A percentile compares a stretch with the other conserved stretches of the same genome.
These are phyloP conservation scores for Sporothrix globosa DNA, from an alignment of 2,329 filamentous ascomycete species.

Conservation along the genomic window DNA sequence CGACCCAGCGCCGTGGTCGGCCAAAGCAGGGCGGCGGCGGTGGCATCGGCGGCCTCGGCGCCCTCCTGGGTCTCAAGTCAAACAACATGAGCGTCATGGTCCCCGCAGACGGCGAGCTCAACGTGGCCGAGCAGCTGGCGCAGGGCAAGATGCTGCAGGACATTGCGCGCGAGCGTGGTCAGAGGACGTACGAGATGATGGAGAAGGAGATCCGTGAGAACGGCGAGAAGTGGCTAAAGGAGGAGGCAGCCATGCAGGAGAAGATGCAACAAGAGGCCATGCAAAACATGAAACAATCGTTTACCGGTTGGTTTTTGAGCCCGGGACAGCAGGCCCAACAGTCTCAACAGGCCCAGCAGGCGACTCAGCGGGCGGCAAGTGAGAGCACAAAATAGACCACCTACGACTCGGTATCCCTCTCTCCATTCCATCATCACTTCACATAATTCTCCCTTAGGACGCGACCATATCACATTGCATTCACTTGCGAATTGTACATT, in stretches of 20 bases:
- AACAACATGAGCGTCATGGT: slow-evolving; percentile 65
- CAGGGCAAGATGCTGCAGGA: slow-evolving; percentile 98
- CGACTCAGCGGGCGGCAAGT: slow-evolving; percentile 14
- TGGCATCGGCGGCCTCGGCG: slow-evolving; percentile 70
- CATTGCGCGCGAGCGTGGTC: slow-evolving; percentile 86
- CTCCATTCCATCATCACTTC: slow-evolving; percentile 7
- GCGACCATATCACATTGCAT: background rate
- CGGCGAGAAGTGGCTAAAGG: slow-evolving; percentile 92
- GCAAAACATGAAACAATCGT: slow-evolving; percentile 85
- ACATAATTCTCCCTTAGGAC: background rate
- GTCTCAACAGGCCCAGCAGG: background rate
- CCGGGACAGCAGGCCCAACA: slow-evolving; percentile 8
- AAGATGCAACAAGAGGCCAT: slow-evolving; percentile 87
- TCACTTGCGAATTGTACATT: slow-evolving; percentile 19
- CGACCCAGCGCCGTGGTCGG: slow-evolving; percentile 66
- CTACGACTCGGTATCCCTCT: background rate
- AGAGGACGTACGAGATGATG: slow-evolving; percentile 84
- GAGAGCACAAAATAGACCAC: background rate
- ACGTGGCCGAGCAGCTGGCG: slow-evolving; percentile 74
- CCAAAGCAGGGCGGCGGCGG: slow-evolving; percentile 51
- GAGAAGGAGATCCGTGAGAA: slow-evolving; percentile 92
- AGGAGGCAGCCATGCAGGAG: slow-evolving; percentile 86
- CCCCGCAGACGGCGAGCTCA: slow-evolving; percentile 66
- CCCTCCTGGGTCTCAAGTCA: slow-evolving; percentile 76
- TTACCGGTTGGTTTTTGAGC: slow-evolving; percentile 59